Conservation (phyloP, 2,329 filamentous ascomycete genomes). For the Xylariaceae sp. region DNA sequence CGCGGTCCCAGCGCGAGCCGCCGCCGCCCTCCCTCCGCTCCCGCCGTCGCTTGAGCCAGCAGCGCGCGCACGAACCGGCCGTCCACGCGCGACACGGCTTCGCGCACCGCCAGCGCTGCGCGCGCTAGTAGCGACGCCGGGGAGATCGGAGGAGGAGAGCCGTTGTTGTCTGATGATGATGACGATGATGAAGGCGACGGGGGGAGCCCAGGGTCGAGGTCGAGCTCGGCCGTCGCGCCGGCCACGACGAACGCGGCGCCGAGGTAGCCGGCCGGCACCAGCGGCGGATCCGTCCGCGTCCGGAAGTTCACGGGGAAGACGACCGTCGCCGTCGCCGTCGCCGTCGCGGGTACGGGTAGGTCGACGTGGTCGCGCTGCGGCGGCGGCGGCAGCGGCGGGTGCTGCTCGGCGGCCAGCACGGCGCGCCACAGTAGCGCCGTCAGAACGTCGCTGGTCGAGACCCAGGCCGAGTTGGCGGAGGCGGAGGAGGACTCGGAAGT, state of each 20-base stretch:
- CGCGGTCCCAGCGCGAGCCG: slow-evolving; percentile 12
- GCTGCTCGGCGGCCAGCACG: slow-evolving; percentile 10
- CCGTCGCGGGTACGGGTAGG: background rate
- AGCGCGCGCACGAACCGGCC: slow-evolving; percentile 11
- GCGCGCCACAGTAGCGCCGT: slow-evolving; percentile 22
- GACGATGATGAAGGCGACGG: background rate
- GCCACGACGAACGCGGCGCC: slow-evolving; percentile 23
- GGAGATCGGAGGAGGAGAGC: background rate
- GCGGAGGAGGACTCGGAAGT: no score
- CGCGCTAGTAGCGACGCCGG: slow-evolving; percentile 12
- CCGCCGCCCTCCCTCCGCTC: no score
- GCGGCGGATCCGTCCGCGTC: slow-evolving; percentile 9
- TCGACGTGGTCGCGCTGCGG: no score
- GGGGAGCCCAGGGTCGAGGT: slow-evolving; percentile 2
- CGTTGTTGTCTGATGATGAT: background rate
- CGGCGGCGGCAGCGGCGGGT: background rate
- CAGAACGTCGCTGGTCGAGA: slow-evolving; percentile 21
- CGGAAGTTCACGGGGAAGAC: slow-evolving; percentile 24
- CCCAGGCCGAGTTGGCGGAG: no score
- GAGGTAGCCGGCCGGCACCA: slow-evolving; percentile 19
- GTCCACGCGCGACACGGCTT: slow-evolving; percentile 11
- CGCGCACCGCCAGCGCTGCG: slow-evolving; percentile 12
- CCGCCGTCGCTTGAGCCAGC: slow-evolving; percentile 13
- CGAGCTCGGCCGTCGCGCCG: slow-evolving; percentile 7
- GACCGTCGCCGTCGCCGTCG: slow-evolving; percentile 9